These are phyloP conservation scores for Phytophthora cryptogea DNA, from an alignment of 352 stramenopile genomes.

Conservation along the genomic window DNA sequence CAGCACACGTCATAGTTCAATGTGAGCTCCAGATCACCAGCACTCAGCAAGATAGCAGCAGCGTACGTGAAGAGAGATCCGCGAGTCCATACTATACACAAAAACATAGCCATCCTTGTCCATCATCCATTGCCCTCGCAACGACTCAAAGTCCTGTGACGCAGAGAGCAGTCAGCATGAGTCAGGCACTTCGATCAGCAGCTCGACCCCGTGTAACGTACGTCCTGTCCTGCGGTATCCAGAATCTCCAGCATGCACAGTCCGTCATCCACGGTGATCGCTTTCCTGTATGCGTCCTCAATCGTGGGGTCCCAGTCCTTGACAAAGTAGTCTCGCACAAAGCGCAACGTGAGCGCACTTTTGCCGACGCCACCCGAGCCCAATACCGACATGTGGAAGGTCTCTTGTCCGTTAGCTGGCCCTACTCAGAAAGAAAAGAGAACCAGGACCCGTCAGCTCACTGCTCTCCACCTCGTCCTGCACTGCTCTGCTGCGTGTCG, in stretches of 20 bases:
- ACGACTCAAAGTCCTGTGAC: constrained; percentile 82
- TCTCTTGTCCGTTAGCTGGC: constrained; percentile 74
- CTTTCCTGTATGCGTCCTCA: constrained; percentile 91
- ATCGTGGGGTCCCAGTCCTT: constrained; percentile 93
- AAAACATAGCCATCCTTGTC: constrained; percentile 92
- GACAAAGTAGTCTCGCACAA: constrained; percentile 91
- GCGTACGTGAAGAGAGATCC: constrained; percentile 80
- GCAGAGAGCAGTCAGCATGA: not conserved
- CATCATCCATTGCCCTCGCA: constrained; percentile 91
- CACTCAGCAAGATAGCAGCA: constrained; percentile 7
- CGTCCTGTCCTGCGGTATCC: constrained; percentile 90
- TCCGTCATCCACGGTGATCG: constrained; percentile 82
- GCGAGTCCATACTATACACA: constrained; percentile 91
- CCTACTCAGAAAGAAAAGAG: constrained; percentile 25
- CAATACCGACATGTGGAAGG: constrained; percentile 87
- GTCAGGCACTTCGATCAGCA: not conserved
- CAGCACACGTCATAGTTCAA: constrained; percentile 2
- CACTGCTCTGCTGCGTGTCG: not conserved
- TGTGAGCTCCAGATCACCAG: not conserved
- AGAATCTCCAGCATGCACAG: constrained; percentile 91
- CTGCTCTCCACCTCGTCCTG: not conserved
- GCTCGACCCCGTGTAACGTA: constrained; percentile 28
- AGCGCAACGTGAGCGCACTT: constrained; percentile 88
- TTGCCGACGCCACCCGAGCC: constrained; percentile 91
- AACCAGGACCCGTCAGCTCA: not conserved